Evolutionary conservation across 176 grass and related monocot genomes (phyloP), one percentile per base, ranked within the genome.

Genomic region (Rhynchospora pubera): DNA sequence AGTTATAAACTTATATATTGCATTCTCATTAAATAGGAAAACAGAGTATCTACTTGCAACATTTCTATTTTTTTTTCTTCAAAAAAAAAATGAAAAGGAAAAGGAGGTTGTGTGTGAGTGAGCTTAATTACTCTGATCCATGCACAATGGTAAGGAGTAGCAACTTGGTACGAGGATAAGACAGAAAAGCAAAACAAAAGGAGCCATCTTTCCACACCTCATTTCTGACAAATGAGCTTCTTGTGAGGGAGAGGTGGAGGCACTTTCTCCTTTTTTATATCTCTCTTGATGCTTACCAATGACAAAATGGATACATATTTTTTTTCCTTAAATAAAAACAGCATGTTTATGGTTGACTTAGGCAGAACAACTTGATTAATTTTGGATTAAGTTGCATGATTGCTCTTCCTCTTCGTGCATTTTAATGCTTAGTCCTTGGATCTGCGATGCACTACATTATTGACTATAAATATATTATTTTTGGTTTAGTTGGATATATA

Each of bases 121-220:
- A 9, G 18, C 86, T 70, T 79, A n/a, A n/a, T n/a, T 79, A 97
- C 93, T 88, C 3, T 83, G 82, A 85, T 93, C 66, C 7, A 87
- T 89, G 85, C 93, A 97, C 9, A 97, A 68, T 67, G 87, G 91
- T 10, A 91, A 65, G 6, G 89, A 84, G 65, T 14, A 82, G 57
- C 53, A 61, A 47, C 58, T 43, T 12, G 83, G 85, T 22, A 85
- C 19, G 13, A 87, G 55, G 73, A 85, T 69, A 12, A 85, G 22
- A 26, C 67, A 58, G 24, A 69, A 62, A 62, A 87, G 74, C 34
- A 86, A 45, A 79, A 82, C 81, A 60, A 62, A 44, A 28, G 3
- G 34, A 88, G 14, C 26, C 23, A 81, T 81, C 63, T 11, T 44
- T 64, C n/a, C 30, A 34, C 28, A 81, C 8, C 58, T 80, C 78